A percentile compares a stretch with the other conserved stretches of the same genome.
phyloP scores from a whole-genome alignment of 768 basidiomycete species.

The Candolleomyces efflorescens region DNA sequence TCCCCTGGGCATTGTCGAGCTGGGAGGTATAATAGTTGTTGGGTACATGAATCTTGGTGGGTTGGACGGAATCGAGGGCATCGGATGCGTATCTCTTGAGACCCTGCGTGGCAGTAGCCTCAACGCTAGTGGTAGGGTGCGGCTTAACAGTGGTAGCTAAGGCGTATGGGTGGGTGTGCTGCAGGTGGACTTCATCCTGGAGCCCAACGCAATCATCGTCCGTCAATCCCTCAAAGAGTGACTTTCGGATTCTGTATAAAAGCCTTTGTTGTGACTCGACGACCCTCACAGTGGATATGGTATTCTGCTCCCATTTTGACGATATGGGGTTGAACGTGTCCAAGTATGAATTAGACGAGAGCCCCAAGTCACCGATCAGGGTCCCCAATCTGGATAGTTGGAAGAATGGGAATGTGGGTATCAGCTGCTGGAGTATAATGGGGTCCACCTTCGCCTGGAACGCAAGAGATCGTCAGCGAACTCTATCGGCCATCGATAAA shows the following conservation, averaged over 20 bases:
- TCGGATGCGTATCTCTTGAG: constrained; percentile 23
- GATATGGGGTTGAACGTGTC: constrained; percentile 54
- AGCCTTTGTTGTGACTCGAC: constrained; percentile 59
- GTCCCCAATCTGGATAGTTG: constrained; percentile 49
- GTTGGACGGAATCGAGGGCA: constrained; percentile 5
- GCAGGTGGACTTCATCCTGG: constrained; percentile 49
- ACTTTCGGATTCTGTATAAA: constrained; percentile 57
- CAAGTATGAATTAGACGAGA: constrained; percentile 49
- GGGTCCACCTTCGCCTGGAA: constrained; percentile 48
- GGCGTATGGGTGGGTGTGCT: constrained; percentile 21
- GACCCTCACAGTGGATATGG: constrained; percentile 52
- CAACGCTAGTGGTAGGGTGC: background rate
- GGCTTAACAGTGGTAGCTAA: constrained; percentile 3
- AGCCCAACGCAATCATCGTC: constrained; percentile 58
- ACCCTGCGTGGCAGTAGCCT: constrained; percentile 1
- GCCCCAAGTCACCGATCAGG: constrained; percentile 51
- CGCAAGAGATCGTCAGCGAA: constrained; percentile 6
- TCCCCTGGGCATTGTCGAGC: constrained; percentile 13
- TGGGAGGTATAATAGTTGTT: constrained; percentile 24
- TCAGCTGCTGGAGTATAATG: constrained; percentile 50
- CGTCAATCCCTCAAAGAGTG: constrained; percentile 50
- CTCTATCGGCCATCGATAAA: no score
- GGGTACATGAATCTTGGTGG: constrained; percentile 26
- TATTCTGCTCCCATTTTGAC: constrained; percentile 66
- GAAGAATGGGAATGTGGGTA: constrained; percentile 64